Evolutionary conservation across 225 moss, liverwort and hornwort genomes (phyloP).

Genomic region (Marchantia polymorpha): DNA sequence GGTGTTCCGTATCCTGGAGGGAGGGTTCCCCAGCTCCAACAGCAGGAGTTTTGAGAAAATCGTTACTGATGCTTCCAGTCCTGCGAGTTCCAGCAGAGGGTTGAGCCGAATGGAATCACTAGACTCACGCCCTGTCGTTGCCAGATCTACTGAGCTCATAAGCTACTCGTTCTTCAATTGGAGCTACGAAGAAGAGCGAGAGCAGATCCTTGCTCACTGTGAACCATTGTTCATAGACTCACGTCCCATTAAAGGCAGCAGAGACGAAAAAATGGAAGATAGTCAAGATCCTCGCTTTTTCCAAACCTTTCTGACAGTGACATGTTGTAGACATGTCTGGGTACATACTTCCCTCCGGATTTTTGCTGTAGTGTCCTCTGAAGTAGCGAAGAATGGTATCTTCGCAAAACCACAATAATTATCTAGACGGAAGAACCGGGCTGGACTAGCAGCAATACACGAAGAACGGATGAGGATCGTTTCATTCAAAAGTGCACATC

Average conservation of each 20-base stretch:
- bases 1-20: conserved; percentile 24
- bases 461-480: background rate
- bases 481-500: too few relatives aligned
- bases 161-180: background rate
- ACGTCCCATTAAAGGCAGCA: background rate
- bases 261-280: background rate
- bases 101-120: background rate
- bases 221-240: background rate
- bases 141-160: background rate
- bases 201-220: background rate
- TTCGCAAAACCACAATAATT: background rate
- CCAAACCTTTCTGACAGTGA: conserved; percentile 2
- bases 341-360: background rate
- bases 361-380: background rate
- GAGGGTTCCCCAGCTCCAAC: background rate
- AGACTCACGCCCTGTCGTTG: background rate
- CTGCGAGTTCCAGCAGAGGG: background rate
- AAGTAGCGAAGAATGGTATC: background rate
- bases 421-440: background rate
- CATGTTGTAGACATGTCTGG: background rate
- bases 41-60: background rate
- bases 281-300: background rate
- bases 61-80: background rate
- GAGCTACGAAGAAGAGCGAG: background rate
- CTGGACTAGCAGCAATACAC: background rate